Base-by-base conservation (phyloP, 768 basidiomycete genomes). In the Tulasnella sp. region DNA sequence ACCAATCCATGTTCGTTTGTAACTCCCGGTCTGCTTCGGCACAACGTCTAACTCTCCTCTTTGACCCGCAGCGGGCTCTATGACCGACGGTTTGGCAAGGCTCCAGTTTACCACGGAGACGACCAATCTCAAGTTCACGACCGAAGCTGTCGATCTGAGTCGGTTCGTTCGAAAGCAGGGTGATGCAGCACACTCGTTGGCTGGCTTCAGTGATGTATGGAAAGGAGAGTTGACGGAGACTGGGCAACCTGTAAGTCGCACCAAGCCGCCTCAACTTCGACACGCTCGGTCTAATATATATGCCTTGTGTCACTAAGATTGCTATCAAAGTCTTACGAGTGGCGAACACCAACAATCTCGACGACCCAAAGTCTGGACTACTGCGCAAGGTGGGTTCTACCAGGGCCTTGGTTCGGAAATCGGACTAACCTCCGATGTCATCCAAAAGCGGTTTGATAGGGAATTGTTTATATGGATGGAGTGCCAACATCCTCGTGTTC, bases 261-360 rank as follows among this genome's bases (percentile, higher is more conserved):
- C n/a, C n/a, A n/a, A n/a, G n/a, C n/a, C n/a, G n/a, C n/a, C n/a
- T n/a, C n/a, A n/a, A n/a, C n/a, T n/a, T n/a, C n/a, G n/a, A n/a
- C n/a, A n/a, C n/a, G n/a, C n/a, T n/a, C n/a, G n/a, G n/a, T n/a
- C n/a, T 5, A 44, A 6, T n/a, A 44, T n/a, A 12, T 44, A 5
- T 44, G n/a, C 42, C 42, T 44, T n/a, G n/a, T n/a, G n/a, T n/a
- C 52, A 12, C 19, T 65, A 22, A 70, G 69, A 52, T 70, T 8
- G 69, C 69, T 11, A 52, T 70, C 22, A 70, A 70, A 26, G 44
- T 52, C 16, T 44, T 70, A 3, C 69, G 69, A 44, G 35, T 44
- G 1, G 69, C 36, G 0, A 47, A 52, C 19, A 70, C 47, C 2
- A 36, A 34, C 34, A 62, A 42, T 17, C 35, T 44, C 11, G 67